Evolutionary conservation across 495 filamentous ascomycete genomes (phyloP).

Genomic region (Astrothelium macrocarpum): DNA sequence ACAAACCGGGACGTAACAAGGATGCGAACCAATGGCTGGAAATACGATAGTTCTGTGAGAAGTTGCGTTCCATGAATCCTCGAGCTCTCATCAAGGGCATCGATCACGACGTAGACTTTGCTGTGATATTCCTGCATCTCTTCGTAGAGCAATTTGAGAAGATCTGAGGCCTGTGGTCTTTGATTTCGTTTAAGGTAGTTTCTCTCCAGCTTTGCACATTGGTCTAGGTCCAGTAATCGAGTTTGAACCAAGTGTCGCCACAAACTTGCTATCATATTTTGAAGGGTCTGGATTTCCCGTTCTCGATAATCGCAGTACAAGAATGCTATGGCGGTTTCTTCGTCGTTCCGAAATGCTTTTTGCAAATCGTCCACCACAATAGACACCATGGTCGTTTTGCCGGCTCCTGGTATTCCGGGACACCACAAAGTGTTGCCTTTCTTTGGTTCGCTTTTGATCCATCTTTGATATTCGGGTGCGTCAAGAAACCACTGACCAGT

Average conservation of each 20-base stretch:
- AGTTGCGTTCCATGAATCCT: not conserved
- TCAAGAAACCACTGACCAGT: constrained; percentile 3
- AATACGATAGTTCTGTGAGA: not conserved
- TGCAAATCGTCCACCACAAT: not conserved
- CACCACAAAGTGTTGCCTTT: constrained; percentile 3
- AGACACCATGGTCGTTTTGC: constrained; percentile 2
- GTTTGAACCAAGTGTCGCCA: constrained; percentile 1
- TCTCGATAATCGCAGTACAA: constrained; percentile 2
- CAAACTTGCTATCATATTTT: not conserved
- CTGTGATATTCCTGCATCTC: not conserved
- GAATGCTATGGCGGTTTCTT: not conserved
- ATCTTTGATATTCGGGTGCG: not conserved
- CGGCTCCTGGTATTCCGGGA: not conserved
- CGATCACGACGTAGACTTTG: not conserved
- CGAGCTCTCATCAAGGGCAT: not conserved
- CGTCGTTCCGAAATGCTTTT: not conserved
- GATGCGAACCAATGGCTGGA: not conserved
- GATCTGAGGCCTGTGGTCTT: not conserved
- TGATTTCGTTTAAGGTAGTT: not conserved
- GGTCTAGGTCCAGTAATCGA: not conserved
- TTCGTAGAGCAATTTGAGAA: not conserved
- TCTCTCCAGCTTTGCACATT: not conserved
- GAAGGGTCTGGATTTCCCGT: not conserved
- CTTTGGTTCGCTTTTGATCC: not conserved
- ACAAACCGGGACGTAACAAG: not conserved